Conservation (phyloP, 371 early-diverging fungal genomes). For the Batrachochytrium dendrobatidis region DNA sequence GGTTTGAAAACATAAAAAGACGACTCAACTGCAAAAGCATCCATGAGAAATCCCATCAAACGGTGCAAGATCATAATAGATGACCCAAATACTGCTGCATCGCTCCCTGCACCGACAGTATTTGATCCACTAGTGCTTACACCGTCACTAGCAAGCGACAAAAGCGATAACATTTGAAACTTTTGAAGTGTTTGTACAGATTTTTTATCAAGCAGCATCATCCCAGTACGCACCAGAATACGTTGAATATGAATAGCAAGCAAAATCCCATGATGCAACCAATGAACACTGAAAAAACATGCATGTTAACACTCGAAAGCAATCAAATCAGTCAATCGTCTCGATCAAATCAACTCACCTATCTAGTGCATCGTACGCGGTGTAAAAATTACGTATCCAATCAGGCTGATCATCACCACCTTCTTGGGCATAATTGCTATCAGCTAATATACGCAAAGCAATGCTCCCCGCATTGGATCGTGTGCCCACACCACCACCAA, state of each 20-base stretch:
- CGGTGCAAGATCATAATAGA: conserved; percentile 47
- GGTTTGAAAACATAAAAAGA: background rate
- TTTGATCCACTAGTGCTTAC: conserved; percentile 3
- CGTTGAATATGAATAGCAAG: conserved; percentile 68
- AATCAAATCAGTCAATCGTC: background rate
- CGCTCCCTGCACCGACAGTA: conserved; percentile 7
- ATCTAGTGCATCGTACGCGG: conserved; percentile 68
- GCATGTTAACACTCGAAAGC: background rate
- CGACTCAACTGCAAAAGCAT: background rate
- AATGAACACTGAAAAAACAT: conserved; percentile 31
- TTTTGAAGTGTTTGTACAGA: conserved; percentile 55
- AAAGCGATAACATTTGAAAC: conserved; percentile 65
- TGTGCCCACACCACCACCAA: conserved; percentile 38
- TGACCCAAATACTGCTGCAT: conserved; percentile 32
- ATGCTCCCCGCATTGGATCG: conserved; percentile 31
- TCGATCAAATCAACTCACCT: background rate
- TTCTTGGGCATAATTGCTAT: conserved; percentile 6
- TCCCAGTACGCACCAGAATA: conserved; percentile 64
- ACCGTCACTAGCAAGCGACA: conserved; percentile 6
- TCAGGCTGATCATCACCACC: conserved; percentile 13
- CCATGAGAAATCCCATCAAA: conserved; percentile 63
- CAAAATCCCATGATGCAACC: conserved; percentile 58
- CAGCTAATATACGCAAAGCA: conserved; percentile 5
- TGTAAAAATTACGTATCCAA: conserved; percentile 66
- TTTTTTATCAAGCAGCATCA: conserved; percentile 67